Evolutionary conservation across 108 stramenopile species (phyloP).

Genomic region (Nannochloropsis gaditana): DNA sequence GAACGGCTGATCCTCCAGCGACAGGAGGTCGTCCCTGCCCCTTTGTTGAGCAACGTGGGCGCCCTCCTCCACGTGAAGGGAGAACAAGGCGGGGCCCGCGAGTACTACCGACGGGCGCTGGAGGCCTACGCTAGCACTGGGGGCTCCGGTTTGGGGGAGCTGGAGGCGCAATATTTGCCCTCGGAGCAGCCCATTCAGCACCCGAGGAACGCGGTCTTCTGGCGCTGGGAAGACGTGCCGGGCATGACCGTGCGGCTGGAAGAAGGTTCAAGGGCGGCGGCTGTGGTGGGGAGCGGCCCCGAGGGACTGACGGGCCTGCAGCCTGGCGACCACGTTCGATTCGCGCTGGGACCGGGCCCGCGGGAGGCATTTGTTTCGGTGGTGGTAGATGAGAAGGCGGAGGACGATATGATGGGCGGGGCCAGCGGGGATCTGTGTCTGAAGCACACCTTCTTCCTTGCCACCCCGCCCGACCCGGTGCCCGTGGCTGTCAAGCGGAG

Average conservation of each 20-base stretch:
- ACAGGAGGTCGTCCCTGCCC: background rate
- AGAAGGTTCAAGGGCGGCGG: background rate
- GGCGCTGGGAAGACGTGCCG: background rate
- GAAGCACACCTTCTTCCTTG: background rate
- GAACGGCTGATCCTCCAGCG: background rate
- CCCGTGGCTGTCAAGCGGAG: background rate
- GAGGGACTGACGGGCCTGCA: background rate
- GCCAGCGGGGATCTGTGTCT: background rate
- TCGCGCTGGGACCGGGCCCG: background rate
- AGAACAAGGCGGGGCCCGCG: background rate
- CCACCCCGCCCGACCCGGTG: background rate
- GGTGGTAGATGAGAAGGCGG: background rate
- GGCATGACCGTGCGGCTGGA: background rate
- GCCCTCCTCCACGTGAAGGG: slow-evolving; percentile 9
- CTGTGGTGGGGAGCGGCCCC: background rate
- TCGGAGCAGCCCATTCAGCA: background rate
- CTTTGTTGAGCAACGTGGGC: background rate
- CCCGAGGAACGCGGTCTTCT: background rate
- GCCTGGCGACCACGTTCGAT: background rate
- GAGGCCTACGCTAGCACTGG: background rate
- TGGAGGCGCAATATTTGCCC: slow-evolving; percentile 12
- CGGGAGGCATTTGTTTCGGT: background rate
- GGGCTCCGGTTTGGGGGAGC: background rate
- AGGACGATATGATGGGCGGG: background rate
- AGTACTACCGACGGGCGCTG: background rate